Percentiles rank a stretch among this genome's conserved stretches.
Conservation (phyloP, 371 early-diverging fungal genomes). For the Actinomortierella wolfii region DNA sequence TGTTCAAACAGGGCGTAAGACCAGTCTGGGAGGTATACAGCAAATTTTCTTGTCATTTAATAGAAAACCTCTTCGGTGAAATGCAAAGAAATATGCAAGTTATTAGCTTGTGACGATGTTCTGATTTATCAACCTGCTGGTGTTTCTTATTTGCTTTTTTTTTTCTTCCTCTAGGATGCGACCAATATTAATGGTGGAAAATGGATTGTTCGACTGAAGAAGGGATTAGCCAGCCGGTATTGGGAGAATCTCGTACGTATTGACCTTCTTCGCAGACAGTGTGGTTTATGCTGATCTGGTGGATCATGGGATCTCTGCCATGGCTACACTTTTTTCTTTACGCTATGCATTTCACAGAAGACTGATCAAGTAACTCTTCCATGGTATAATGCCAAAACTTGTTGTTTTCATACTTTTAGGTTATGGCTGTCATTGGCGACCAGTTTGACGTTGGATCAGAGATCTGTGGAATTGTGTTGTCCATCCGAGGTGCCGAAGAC, state of each 20-base stretch:
- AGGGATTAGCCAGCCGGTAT: conserved; percentile 91
- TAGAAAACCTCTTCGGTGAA: too few species aligned
- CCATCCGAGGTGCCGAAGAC: conserved; percentile 92
- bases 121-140: too few species aligned
- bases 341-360: too few species aligned
- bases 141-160: conserved; percentile 8
- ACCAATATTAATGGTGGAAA: conserved; percentile 95
- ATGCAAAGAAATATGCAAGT: too few species aligned
- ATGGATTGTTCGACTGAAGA: conserved; percentile 96
- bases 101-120: too few species aligned
- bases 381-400: background rate
- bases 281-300: too few species aligned
- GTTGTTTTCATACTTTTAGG: conserved; percentile 40
- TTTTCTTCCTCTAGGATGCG: conserved; percentile 62
- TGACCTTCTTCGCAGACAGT: background rate
- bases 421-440: conserved; percentile 91
- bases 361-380: background rate
- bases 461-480: conserved; percentile 95
- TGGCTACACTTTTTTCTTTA: too few species aligned
- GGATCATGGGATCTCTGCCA: too few species aligned
- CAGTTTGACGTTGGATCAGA: conserved; percentile 90
- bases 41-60: too few species aligned
- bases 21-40: conserved; percentile 95
- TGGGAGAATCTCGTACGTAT: conserved; percentile 86
- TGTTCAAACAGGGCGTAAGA: conserved; percentile 94